phyloP scores from a whole-genome alignment of 306 rosid genomes.

The Fragaria vesca region DNA sequence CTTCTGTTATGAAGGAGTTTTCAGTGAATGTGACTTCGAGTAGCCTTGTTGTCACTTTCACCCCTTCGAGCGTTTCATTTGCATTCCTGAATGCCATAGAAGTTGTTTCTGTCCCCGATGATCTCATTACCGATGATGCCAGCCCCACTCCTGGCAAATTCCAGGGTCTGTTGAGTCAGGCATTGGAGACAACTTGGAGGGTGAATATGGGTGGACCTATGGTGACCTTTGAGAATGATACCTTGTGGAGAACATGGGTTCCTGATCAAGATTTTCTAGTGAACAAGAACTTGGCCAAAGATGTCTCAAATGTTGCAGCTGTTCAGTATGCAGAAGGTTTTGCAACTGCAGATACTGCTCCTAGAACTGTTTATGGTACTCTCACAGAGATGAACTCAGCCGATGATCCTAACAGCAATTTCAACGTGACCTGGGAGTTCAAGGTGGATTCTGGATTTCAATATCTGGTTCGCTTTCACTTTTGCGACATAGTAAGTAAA shows the following conservation, averaged over 20 bases:
- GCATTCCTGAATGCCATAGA: conserved; percentile 84
- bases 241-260: conserved; percentile 78
- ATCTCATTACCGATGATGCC: conserved; percentile 51
- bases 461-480: conserved; percentile 83
- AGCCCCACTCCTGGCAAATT: conserved; percentile 10
- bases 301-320: conserved; percentile 47
- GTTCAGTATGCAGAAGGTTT: conserved; percentile 46
- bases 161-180: conserved; percentile 41
- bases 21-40: conserved; percentile 49
- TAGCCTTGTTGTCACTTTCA: conserved; percentile 52
- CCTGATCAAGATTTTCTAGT: conserved; percentile 52
- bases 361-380: conserved; percentile 74
- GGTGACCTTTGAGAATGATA: conserved; percentile 51
- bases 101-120: conserved; percentile 70
- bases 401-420: conserved; percentile 46
- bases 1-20: conserved; percentile 55
- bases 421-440: conserved; percentile 83
- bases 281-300: conserved; percentile 32
- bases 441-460: conserved; percentile 67
- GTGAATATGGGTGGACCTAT: conserved; percentile 89
- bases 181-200: conserved; percentile 79
- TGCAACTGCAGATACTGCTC: conserved; percentile 61
- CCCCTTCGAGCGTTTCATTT: conserved; percentile 47
- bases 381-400: conserved; percentile 50
- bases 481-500: conserved; percentile 67